Percentiles rank a stretch among this genome's conserved stretches.
These are phyloP conservation scores for Obelidium mucronatum DNA, from an alignment of 192 early-diverging fungal species.

Conservation along the genomic window DNA sequence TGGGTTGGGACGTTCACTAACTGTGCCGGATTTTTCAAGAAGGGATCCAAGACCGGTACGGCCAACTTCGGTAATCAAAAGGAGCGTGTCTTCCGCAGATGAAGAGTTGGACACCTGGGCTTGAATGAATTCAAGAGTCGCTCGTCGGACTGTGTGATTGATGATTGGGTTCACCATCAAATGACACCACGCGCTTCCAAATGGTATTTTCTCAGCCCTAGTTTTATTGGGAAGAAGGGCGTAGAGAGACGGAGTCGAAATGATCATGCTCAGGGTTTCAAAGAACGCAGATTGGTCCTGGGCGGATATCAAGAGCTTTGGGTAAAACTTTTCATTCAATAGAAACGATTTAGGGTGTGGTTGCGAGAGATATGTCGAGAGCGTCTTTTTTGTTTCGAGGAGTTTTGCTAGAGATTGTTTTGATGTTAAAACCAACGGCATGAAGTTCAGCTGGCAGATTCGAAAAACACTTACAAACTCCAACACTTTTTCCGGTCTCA, in stretches of 20 bases:
- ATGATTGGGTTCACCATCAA: constrained; percentile 53
- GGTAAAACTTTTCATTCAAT: constrained; percentile 84
- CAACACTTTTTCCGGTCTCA: constrained; percentile 7
- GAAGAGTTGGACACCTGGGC: background rate
- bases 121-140: constrained; percentile 31
- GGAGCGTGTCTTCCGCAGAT: background rate
- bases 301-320: constrained; percentile 65
- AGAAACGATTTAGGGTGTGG: constrained; percentile 68
- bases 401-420: constrained; percentile 54
- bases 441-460: background rate
- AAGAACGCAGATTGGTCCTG: constrained; percentile 77
- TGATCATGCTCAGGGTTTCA: constrained; percentile 53
- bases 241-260: constrained; percentile 47
- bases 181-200: constrained; percentile 60
- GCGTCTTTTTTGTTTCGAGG: constrained; percentile 50
- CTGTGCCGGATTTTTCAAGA: constrained; percentile 24
- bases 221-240: constrained; percentile 49
- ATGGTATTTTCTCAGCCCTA: background rate
- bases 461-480: constrained; percentile 24
- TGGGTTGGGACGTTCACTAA: constrained; percentile 19
- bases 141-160: constrained; percentile 37
- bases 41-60: constrained; percentile 48
- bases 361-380: constrained; percentile 15
- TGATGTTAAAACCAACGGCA: constrained; percentile 40
- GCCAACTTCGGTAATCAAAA: constrained; percentile 35